Base-by-base conservation (phyloP, 1,284 basidiomycete genomes). In the Anthracocystis panici-leucophaei region DNA sequence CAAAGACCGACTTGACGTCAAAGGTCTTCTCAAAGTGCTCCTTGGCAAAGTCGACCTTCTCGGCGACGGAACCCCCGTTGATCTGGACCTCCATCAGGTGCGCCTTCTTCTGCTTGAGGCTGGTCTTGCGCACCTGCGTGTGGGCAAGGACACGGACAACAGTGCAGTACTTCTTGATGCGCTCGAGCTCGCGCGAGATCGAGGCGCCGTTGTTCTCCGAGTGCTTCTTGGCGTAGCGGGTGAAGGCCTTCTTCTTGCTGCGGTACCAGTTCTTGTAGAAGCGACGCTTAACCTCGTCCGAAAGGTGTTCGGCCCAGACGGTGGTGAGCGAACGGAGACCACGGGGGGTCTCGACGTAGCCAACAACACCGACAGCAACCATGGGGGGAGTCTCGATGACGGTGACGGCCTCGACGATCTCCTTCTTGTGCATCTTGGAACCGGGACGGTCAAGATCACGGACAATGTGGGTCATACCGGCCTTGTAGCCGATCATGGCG, bases 221-320 rank as follows among this genome's bases (percentile, higher is more conserved):
- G 88, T 97, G 93, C 90, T 97, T 98, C 92, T 97, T 97, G 87
- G 96, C 96, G 88, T 98, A 96, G 85, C 88, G 88, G 85, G 96
- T 98, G 91, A 98, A 98, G 52, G 96, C 96, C 92, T 99, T 99
- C 91, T 98, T 99, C 93, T 99, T 99, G 71, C 94, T 96, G 84
- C 94, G 92, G 91, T 99, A 99, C 97, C 97, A 99, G 91, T 98
- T 99, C 91, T 96, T 97, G 93, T 98, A 97, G 92, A 99, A 98
- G 85, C 97, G 91, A 86, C 97, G 93, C 89, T 97, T 98, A 87
- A 99, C 88, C 87, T 98, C 96, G 85, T 90, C 89, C 57, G 88
- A 88, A 60, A 90, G 87, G 87, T 90, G 89, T 87, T 89, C 88
- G 77, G 89, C 89, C 89, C 89, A 90, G 81, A 90, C 89, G 82